Evolutionary conservation across 2,329 filamentous ascomycete species (phyloP).

Genomic region (Alternaria triticina): DNA sequence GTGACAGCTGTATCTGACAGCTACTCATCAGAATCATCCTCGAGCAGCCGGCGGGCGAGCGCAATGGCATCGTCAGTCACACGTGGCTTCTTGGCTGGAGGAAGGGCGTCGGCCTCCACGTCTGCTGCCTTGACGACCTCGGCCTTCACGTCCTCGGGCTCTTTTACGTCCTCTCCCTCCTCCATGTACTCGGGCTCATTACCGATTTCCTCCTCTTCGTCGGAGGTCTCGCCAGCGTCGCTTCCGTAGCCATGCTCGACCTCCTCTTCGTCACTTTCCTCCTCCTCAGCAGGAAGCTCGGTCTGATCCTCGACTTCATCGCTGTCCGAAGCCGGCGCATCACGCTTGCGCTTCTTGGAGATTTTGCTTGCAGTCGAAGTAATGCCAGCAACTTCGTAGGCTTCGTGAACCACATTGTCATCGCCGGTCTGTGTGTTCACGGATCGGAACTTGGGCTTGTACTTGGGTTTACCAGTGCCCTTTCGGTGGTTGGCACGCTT

Average conservation of each 20-base stretch:
- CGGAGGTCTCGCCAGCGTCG: background rate
- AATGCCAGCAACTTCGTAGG: background rate
- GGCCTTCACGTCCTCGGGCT: too few species aligned
- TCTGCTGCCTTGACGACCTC: background rate
- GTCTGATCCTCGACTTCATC: background rate
- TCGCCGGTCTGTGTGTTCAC: background rate
- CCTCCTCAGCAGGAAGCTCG: background rate
- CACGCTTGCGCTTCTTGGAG: background rate
- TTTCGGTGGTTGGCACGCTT: background rate
- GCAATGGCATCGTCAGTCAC: background rate
- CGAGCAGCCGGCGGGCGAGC: background rate
- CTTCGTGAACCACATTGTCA: background rate
- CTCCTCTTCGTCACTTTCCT: background rate
- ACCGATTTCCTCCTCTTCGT: background rate
- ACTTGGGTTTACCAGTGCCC: background rate
- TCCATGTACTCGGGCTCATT: background rate
- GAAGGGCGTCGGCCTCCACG: background rate
- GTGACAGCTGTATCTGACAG: background rate
- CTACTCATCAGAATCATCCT: background rate
- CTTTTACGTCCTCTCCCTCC: background rate
- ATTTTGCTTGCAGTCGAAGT: background rate
- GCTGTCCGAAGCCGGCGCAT: background rate
- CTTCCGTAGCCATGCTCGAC: background rate
- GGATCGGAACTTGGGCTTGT: background rate
- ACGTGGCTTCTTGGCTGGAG: background rate